Conservation (phyloP, 169 alveolate genomes). For the Theileria orientalis region DNA sequence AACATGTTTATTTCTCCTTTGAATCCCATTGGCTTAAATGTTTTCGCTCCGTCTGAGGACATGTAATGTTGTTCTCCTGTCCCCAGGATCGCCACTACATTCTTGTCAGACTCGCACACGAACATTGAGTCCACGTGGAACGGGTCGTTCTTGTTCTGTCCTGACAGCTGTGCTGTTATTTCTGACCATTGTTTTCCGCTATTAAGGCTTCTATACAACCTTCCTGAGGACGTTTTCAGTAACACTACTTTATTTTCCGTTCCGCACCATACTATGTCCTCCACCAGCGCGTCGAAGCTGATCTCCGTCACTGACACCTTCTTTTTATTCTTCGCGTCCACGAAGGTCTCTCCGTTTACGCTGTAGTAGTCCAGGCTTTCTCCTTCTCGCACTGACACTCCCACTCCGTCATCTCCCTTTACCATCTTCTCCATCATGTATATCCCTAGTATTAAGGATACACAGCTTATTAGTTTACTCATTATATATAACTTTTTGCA, state of each 20-base stretch:
- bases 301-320: slow-evolving; percentile 85
- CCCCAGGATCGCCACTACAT: slow-evolving; percentile 77
- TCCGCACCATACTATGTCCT: slow-evolving; percentile 84
- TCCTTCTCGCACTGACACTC: slow-evolving; percentile 12
- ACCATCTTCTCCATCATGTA: neutral
- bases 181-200: slow-evolving; percentile 85
- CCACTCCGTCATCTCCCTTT: slow-evolving; percentile 17
- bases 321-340: slow-evolving; percentile 64
- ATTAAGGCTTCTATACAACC: slow-evolving; percentile 77
- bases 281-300: slow-evolving; percentile 81
- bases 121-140: slow-evolving; percentile 72
- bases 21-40: slow-evolving; percentile 73
- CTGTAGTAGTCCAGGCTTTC: neutral
- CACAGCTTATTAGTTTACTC: neutral
- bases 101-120: slow-evolving; percentile 75
- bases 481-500: neutral
- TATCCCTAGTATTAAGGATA: neutral
- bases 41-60: slow-evolving; percentile 74
- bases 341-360: neutral
- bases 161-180: slow-evolving; percentile 67
- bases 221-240: slow-evolving; percentile 81
- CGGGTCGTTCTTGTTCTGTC: slow-evolving; percentile 20
- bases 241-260: slow-evolving; percentile 76
- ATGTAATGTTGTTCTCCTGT: slow-evolving; percentile 71
- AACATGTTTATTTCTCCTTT: slow-evolving; percentile 78